These are phyloP conservation scores for Hygrophorus pudorinus DNA, from an alignment of 768 basidiomycete species.

Conservation along the genomic window DNA sequence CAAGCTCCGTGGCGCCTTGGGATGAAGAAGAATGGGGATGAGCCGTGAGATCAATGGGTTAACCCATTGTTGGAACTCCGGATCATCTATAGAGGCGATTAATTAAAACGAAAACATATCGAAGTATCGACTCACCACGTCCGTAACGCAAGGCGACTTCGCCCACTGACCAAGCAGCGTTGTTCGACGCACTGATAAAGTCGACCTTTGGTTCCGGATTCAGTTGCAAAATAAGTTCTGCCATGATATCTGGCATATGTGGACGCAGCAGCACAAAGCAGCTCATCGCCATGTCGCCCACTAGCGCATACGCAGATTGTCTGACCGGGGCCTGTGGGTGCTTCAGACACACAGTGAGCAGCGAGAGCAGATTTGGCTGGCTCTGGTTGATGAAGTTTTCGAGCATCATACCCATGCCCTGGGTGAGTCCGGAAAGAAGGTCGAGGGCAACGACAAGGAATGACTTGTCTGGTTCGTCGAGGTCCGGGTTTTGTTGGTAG, in stretches of 20 bases:
- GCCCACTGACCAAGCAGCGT: slow-evolving; percentile 99
- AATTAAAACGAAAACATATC: background rate
- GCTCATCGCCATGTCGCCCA: slow-evolving; percentile 96
- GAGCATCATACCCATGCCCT: slow-evolving; percentile 77
- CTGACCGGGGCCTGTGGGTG: slow-evolving; percentile 94
- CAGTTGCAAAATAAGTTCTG: slow-evolving; percentile 80
- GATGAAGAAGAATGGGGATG: slow-evolving; percentile 86
- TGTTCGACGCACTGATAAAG: slow-evolving; percentile 95
- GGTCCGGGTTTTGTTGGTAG: slow-evolving; percentile 79
- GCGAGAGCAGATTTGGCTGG: slow-evolving; percentile 68
- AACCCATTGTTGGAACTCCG: slow-evolving; percentile 90
- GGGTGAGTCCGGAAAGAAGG: slow-evolving; percentile 88
- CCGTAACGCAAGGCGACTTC: slow-evolving; percentile 94
- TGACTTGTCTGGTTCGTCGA: slow-evolving; percentile 93
- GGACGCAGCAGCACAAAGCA: slow-evolving; percentile 84
- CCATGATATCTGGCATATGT: slow-evolving; percentile 82
- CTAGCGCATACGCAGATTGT: slow-evolving; percentile 95
- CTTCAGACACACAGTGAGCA: slow-evolving; percentile 85
- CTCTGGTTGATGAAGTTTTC: slow-evolving; percentile 59
- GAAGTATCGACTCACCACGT: slow-evolving; percentile 38
- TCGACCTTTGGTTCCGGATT: slow-evolving; percentile 90
- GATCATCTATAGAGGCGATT: slow-evolving; percentile 41
- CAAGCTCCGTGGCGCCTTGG: slow-evolving; percentile 86
- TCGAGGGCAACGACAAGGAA: slow-evolving; percentile 99
- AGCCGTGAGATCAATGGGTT: slow-evolving; percentile 77